Base-by-base conservation (phyloP, 768 basidiomycete species). In the Cystobasidium tubakii region DNA sequence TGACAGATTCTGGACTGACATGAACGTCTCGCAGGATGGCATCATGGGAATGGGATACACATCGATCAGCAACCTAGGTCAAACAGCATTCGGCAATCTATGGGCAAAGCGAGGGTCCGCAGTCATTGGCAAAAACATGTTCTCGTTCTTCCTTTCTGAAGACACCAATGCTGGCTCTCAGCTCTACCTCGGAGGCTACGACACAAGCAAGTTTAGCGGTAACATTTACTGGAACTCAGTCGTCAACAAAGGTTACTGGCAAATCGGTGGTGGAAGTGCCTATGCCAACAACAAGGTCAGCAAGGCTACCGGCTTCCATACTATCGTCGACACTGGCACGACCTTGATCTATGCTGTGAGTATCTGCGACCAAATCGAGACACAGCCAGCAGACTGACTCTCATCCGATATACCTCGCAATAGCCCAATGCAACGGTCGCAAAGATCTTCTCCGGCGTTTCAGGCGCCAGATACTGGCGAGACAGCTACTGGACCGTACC, bases 61-160 rank as follows among this genome's bases (percentile, higher is more conserved):
- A n/a, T 87, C 87, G 75, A 82, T 83, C 31, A 83, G 87, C 77
- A 82, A 83, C 62, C 78, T 85, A 54, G 77, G 83, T 12, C 23
- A 63, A 1, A 34, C 81, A 19, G 75, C 77, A 13, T 79, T 78
- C 62, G 66, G 75, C 31, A 77, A 73, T 6, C 54, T 71, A 4
- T 71, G 55, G 31, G 29, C 50, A 23, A 53, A 60, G 27, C 31
- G 42, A 25, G 42, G 42, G 2, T 6, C 39, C 13, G 44, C 23
- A 6, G 66, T 67, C 42, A 29, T 39, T 36, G 31, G 46, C 66
- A 67, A 67, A 17, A 55, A 71, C 53, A 71, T 42, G 36, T 71
- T 71, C 54, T 57, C 54, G 29, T 71, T 71, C 36, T 71, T 27
- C 39, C 55, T 73, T 13, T 43, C 36, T 27, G 62, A 73, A 15